These are phyloP conservation scores for Aspergillus oerlinghausenensis DNA, from an alignment of 2,329 filamentous ascomycete genomes.

Conservation along the genomic window DNA sequence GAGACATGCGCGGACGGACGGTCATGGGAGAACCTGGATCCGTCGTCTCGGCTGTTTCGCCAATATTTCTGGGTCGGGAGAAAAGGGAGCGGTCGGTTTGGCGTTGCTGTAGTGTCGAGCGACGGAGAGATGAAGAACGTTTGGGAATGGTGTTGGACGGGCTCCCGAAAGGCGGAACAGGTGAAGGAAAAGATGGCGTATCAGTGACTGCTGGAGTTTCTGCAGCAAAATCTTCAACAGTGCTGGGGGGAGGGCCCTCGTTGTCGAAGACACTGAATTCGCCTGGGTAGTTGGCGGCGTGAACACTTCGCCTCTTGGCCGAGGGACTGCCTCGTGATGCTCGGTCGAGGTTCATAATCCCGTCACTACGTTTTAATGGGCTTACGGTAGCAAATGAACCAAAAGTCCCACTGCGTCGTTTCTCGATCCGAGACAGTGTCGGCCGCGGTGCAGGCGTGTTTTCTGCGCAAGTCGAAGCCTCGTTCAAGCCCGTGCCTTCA, in stretches of 20 bases:
- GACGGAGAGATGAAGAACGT: constrained; percentile 72
- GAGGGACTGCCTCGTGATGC: constrained; percentile 76
- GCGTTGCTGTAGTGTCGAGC: constrained; percentile 83
- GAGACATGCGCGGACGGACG: constrained; percentile 65
- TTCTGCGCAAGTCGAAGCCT: constrained; percentile 26
- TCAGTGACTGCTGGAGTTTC: constrained; percentile 26
- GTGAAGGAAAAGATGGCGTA: constrained; percentile 21
- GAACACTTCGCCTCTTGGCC: constrained; percentile 83
- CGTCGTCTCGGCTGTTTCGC: constrained; percentile 47
- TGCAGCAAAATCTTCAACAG: constrained; percentile 24
- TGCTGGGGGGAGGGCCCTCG: constrained; percentile 20
- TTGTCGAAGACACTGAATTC: constrained; percentile 74
- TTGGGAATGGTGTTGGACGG: constrained; percentile 57
- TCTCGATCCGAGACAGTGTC: constrained; percentile 45
- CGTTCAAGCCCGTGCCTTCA: constrained; percentile 34
- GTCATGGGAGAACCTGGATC: constrained; percentile 54
- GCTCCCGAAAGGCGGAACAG: constrained; percentile 37
- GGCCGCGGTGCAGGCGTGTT: constrained; percentile 30
- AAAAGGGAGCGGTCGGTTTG: constrained; percentile 62
- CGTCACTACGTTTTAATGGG: constrained; percentile 87
- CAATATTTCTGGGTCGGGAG: constrained; percentile 30
- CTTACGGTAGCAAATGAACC: constrained; percentile 59
- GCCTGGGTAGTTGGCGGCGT: constrained; percentile 61
- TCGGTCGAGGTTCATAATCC: constrained; percentile 81
- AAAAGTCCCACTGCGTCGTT: constrained; percentile 45